Conservation (phyloP, 345 rosid species). For the Bruguiera sexangula region DNA sequence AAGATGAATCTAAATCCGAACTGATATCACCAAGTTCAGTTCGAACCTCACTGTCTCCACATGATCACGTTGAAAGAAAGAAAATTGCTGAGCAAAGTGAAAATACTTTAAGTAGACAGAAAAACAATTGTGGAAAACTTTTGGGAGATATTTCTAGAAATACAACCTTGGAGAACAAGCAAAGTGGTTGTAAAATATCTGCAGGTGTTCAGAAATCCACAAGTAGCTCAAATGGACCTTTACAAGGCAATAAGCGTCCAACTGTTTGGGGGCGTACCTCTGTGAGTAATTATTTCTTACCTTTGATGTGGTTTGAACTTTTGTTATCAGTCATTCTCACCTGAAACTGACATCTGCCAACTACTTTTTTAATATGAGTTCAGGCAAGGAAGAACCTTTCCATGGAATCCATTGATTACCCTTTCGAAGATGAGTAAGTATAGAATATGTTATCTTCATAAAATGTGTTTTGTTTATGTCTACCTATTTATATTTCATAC, state of each 20-base stretch:
- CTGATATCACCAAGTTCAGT: slow-evolving; percentile 32
- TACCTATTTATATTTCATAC: not conserved
- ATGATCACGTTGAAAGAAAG: slow-evolving; percentile 25
- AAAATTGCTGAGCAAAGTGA: slow-evolving; percentile 25
- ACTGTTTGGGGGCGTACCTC: slow-evolving; percentile 61
- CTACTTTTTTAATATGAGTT: slow-evolving; percentile 9
- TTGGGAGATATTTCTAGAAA: slow-evolving; percentile 23
- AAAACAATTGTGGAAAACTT: slow-evolving; percentile 30
- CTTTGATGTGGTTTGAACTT: slow-evolving; percentile 7
- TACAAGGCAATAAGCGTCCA: slow-evolving; percentile 29
- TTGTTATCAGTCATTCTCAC: slow-evolving; percentile 7
- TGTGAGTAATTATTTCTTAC: slow-evolving; percentile 49
- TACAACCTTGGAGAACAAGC: slow-evolving; percentile 28
- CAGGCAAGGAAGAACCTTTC: slow-evolving; percentile 84
- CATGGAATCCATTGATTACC: slow-evolving; percentile 63
- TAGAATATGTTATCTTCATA: slow-evolving; percentile 19
- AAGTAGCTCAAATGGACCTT: slow-evolving; percentile 38
- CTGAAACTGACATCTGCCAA: not conserved
- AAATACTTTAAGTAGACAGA: slow-evolving; percentile 10
- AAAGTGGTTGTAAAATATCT: slow-evolving; percentile 23
- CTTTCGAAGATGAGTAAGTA: slow-evolving; percentile 68
- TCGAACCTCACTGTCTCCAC: slow-evolving; percentile 29
- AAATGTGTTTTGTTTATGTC: slow-evolving; percentile 10
- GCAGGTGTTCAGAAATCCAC: slow-evolving; percentile 38
- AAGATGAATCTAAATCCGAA: slow-evolving; percentile 21